Conservation (phyloP, 257 asterid species). For the Solanum pennellii region DNA sequence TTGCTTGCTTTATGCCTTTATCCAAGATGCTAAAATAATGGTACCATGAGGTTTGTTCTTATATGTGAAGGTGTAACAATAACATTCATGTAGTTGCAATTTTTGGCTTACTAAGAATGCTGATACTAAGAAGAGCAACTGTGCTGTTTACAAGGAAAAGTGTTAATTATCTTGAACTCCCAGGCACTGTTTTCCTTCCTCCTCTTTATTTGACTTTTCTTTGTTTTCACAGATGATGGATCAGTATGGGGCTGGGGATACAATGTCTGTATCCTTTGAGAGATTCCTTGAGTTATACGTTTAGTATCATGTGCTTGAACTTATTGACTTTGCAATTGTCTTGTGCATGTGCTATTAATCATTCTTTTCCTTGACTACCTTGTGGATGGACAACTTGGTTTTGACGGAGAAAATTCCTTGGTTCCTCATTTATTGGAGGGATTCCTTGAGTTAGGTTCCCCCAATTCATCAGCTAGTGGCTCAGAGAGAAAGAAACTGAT, state of each 20-base stretch:
- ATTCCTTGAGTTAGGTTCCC: slow-evolving; percentile 47
- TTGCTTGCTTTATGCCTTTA: background rate
- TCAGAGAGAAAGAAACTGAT: slow-evolving; percentile 29
- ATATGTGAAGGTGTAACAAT: background rate
- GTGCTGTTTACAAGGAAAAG: background rate
- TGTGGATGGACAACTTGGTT: slow-evolving; percentile 81
- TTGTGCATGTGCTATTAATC: background rate
- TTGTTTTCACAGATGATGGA: slow-evolving; percentile 75
- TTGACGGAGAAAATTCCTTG: slow-evolving; percentile 41
- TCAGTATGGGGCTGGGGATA: slow-evolving; percentile 94
- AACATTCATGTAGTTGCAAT: background rate
- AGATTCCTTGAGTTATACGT: background rate
- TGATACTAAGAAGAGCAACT: background rate
- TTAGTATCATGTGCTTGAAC: background rate
- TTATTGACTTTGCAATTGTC: background rate
- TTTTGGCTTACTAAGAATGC: background rate
- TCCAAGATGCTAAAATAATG: background rate
- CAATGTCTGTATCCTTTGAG: slow-evolving; percentile 74
- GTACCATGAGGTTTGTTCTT: background rate
- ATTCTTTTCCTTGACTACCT: slow-evolving; percentile 38
- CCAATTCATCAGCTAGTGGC: slow-evolving; percentile 20
- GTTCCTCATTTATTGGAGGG: slow-evolving; percentile 54
- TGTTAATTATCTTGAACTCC: background rate
- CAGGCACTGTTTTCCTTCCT: background rate
- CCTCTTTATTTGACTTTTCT: background rate